Evolutionary conservation across 805 yeast genomes (phyloP).

Genomic region (Wickerhamiella nectarea): DNA sequence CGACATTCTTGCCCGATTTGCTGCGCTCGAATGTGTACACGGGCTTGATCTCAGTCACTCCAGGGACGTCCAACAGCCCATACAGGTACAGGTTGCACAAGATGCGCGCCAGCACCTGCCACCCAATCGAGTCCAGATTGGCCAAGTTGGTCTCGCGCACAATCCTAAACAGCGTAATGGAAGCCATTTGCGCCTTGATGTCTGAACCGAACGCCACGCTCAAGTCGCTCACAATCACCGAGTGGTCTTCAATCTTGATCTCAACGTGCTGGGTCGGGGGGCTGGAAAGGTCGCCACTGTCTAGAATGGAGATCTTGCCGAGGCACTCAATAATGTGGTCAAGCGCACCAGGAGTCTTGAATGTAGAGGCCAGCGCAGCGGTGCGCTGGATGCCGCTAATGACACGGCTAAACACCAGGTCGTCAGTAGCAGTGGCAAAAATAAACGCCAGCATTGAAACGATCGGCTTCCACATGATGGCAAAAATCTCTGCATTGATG

Average conservation of each 20-base stretch:
- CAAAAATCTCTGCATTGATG: slow-evolving; percentile 63
- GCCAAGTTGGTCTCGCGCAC: slow-evolving; percentile 47
- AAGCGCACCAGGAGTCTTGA: slow-evolving; percentile 40
- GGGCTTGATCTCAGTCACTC: slow-evolving; percentile 52
- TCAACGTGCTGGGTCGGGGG: slow-evolving; percentile 22
- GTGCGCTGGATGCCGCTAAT: slow-evolving; percentile 80
- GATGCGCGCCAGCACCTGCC: slow-evolving; percentile 49
- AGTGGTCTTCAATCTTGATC: slow-evolving; percentile 30
- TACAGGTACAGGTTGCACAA: slow-evolving; percentile 55
- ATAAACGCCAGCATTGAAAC: slow-evolving; percentile 60
- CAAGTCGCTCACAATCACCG: slow-evolving; percentile 62
- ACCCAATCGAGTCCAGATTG: slow-evolving; percentile 34
- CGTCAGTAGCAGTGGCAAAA: slow-evolving; percentile 81
- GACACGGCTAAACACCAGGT: slow-evolving; percentile 73
- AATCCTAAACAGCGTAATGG: slow-evolving; percentile 55
- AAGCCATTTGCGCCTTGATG: slow-evolving; percentile 80
- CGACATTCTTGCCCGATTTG: slow-evolving; percentile 54
- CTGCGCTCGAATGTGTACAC: slow-evolving; percentile 46
- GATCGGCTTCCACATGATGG: slow-evolving; percentile 46
- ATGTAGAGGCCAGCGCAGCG: slow-evolving; percentile 59
- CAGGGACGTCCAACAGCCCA: slow-evolving; percentile 43
- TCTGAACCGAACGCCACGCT: slow-evolving; percentile 80
- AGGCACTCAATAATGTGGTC: slow-evolving; percentile 56
- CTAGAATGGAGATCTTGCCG: slow-evolving; percentile 54
- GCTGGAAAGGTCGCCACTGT: slow-evolving; percentile 29